Evolutionary conservation across 805 yeast genomes (phyloP).

Genomic region (Hanseniaspora osmophila): DNA sequence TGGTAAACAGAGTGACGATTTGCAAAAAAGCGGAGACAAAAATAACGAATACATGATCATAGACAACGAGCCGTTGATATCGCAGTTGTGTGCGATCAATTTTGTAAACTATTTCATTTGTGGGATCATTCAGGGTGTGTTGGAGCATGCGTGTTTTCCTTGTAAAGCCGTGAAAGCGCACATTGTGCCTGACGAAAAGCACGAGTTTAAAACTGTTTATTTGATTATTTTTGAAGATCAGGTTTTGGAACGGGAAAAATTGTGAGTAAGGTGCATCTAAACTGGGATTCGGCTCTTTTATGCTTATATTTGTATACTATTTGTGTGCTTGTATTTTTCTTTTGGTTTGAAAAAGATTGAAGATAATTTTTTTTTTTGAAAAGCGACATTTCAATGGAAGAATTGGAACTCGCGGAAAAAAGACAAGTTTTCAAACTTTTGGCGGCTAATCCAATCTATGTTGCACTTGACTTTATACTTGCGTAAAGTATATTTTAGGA

Average conservation of each 20-base stretch:
- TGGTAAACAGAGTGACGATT: slow-evolving; percentile 60
- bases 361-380: no score
- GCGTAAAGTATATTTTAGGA: no score
- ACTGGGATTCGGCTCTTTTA: background rate
- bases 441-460: no score
- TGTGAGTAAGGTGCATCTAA: background rate
- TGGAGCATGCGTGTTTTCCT: slow-evolving; percentile 54
- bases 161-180: slow-evolving; percentile 68
- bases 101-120: slow-evolving; percentile 72
- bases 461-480: no score
- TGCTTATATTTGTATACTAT: background rate
- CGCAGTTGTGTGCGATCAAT: slow-evolving; percentile 57
- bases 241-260: background rate
- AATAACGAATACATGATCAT: slow-evolving; percentile 67
- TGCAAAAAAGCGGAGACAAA: slow-evolving; percentile 58
- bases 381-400: no score
- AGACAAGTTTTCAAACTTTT: no score
- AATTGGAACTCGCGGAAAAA: no score
- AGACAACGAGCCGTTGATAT: slow-evolving; percentile 56
- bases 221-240: slow-evolving; percentile 52
- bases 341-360: no score
- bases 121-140: slow-evolving; percentile 74
- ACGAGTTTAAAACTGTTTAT: slow-evolving; percentile 51
- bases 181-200: slow-evolving; percentile 39
- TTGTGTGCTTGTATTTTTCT: no score